Percentiles rank a stretch among this genome's conserved stretches.
These are phyloP conservation scores for Marasmius sp. DNA, from an alignment of 1,284 basidiomycete species.

Conservation along the genomic window DNA sequence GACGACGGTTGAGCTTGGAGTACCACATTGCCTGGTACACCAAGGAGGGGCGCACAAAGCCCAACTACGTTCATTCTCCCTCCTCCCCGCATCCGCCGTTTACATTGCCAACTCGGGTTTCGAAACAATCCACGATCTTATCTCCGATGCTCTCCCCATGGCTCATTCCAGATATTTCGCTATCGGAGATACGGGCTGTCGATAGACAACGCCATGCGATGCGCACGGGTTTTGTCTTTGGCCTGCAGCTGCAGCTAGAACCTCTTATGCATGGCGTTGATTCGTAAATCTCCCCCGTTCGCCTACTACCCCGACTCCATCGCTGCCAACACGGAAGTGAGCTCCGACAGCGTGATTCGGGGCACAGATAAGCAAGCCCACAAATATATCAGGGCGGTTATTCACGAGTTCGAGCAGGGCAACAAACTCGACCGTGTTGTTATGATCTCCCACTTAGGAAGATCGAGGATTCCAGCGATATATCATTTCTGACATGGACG, in stretches of 20 bases:
- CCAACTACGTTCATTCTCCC: conserved; percentile 66
- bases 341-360: conserved; percentile 92
- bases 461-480: conserved; percentile 98
- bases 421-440: conserved; percentile 86
- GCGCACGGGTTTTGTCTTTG: conserved; percentile 91
- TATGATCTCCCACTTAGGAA: conserved; percentile 99
- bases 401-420: conserved; percentile 88
- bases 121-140: conserved; percentile 88
- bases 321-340: conserved; percentile 95
- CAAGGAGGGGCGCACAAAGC: conserved; percentile 83
- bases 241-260: conserved; percentile 96
- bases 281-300: conserved; percentile 87
- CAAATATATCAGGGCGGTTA: conserved; percentile 90
- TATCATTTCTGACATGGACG: conserved; percentile 93
- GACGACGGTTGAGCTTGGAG: conserved; percentile 76
- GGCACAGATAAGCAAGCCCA: conserved; percentile 88
- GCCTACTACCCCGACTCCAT: conserved; percentile 97
- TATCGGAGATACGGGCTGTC: conserved; percentile 80
- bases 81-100: too few relatives aligned
- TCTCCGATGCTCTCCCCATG: conserved; percentile 95
- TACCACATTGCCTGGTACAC: conserved; percentile 97
- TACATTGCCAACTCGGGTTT: conserved; percentile 51
- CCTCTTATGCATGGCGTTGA: conserved; percentile 81
- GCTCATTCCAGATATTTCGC: conserved; percentile 99
- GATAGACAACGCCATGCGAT: conserved; percentile 92